phyloP scores from a whole-genome alignment of 2,329 filamentous ascomycete species.

The Byssothecium circinans region DNA sequence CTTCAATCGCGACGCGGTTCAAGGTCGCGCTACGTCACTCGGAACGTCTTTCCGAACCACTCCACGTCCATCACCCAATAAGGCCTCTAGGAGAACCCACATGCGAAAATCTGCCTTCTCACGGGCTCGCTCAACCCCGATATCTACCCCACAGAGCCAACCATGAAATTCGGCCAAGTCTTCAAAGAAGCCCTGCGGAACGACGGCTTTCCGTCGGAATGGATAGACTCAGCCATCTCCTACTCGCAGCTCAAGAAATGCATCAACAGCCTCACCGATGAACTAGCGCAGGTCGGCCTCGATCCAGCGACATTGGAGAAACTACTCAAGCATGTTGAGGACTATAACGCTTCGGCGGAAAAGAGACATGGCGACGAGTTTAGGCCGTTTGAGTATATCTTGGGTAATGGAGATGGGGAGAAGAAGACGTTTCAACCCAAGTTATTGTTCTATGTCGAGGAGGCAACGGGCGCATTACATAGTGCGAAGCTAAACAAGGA shows the following conservation, averaged over 20 bases:
- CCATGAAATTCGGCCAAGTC: constrained; percentile 85
- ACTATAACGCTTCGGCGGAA: constrained; percentile 34
- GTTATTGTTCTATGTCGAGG: constrained; percentile 69
- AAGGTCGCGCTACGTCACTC: neutral
- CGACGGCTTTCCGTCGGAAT: constrained; percentile 74
- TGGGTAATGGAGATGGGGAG: constrained; percentile 20
- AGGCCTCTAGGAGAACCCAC: constrained; percentile 22
- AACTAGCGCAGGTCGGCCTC: constrained; percentile 71
- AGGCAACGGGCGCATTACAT: constrained; percentile 66
- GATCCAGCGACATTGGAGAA: constrained; percentile 69
- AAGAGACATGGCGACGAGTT: constrained; percentile 23
- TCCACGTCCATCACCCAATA: constrained; percentile 11
- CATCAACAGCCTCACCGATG: constrained; percentile 75
- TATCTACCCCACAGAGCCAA: neutral
- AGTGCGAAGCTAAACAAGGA: constrained; percentile 68
- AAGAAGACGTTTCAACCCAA: constrained; percentile 61
- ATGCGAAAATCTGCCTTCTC: constrained; percentile 26
- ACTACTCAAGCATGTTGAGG: constrained; percentile 56
- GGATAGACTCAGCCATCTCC: constrained; percentile 74
- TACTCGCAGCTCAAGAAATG: constrained; percentile 87
- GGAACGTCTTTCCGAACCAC: constrained; percentile 11
- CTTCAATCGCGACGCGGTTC: too few relatives aligned
- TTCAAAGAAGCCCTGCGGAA: constrained; percentile 70
- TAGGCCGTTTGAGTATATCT: constrained; percentile 42
- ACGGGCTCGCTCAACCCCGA: constrained; percentile 26